These are phyloP conservation scores for Aspergillus awamori DNA, from an alignment of 2,329 filamentous ascomycete species.

Conservation along the genomic window DNA sequence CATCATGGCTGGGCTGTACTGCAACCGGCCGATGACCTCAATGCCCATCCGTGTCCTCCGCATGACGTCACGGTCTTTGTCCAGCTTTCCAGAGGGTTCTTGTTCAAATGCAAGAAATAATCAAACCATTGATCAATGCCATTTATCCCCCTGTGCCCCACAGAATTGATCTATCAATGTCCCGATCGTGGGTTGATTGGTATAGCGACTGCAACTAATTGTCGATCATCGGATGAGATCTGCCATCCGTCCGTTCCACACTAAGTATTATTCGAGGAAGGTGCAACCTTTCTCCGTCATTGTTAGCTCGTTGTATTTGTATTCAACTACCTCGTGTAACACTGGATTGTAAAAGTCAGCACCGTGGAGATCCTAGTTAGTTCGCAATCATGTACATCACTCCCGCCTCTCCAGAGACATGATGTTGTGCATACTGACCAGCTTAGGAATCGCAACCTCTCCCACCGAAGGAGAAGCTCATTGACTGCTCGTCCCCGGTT, in stretches of 20 bases:
- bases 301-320: background rate
- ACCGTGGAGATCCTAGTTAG: background rate
- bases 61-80: slow-evolving; percentile 35
- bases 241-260: background rate
- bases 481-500: slow-evolving; percentile 64
- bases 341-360: background rate
- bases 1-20: slow-evolving; percentile 9
- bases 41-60: slow-evolving; percentile 26
- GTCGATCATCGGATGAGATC: background rate
- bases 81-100: background rate
- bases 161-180: background rate
- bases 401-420: background rate
- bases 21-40: slow-evolving; percentile 33
- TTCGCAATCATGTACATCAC: slow-evolving; percentile 18
- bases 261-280: slow-evolving; percentile 15
- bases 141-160: background rate
- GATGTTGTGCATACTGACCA: background rate
- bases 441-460: slow-evolving; percentile 47
- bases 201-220: background rate
- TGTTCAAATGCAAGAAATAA: background rate
- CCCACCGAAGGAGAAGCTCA: slow-evolving; percentile 41
- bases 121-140: background rate
- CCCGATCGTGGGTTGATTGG: background rate
- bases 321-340: background rate
- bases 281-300: slow-evolving; percentile 10